Evolutionary conservation across 768 basidiomycete genomes (phyloP).

Genomic region (Mycena rosella): DNA sequence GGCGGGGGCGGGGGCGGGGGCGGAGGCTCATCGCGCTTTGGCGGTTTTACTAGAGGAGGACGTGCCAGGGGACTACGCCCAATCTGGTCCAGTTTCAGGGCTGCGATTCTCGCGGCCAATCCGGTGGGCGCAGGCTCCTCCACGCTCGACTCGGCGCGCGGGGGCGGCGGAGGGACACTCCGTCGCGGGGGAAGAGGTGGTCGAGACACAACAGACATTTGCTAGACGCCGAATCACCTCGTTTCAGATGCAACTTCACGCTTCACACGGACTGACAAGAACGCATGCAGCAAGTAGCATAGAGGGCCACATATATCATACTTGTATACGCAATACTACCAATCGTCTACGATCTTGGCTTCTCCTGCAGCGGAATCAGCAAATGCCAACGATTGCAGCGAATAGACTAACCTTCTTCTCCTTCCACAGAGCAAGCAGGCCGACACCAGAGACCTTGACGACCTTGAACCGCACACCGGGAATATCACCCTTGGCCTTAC

Average conservation of each 20-base stretch:
- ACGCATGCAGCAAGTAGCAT: conserved; percentile 32
- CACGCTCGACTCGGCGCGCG: conserved; percentile 12
- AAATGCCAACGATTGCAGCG: background rate
- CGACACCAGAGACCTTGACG: conserved; percentile 99
- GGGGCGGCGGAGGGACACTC: conserved; percentile 41
- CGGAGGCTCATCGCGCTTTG: conserved; percentile 5
- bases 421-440: conserved; percentile 97
- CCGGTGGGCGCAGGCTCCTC: conserved; percentile 22
- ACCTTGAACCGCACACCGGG: conserved; percentile 99
- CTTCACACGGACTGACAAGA: background rate
- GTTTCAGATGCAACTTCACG: background rate
- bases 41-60: conserved; percentile 16
- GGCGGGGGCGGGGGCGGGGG: conserved; percentile 13
- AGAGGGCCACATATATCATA: conserved; percentile 31
- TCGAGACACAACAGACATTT: conserved; percentile 21
- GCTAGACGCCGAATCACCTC: background rate
- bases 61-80: conserved; percentile 27
- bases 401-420: conserved; percentile 90
- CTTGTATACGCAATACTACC: conserved; percentile 10
- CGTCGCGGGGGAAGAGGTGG: conserved; percentile 46
- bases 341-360: conserved; percentile 70
- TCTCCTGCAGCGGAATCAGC: conserved; percentile 63
- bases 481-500: conserved; percentile 99
- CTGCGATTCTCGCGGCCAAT: conserved; percentile 50
- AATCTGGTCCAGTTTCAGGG: conserved; percentile 44